Percentiles rank a stretch among this genome's conserved stretches.
These are phyloP conservation scores for Xylariaceae sp. DNA, from an alignment of 2,329 filamentous ascomycete genomes.

Conservation along the genomic window DNA sequence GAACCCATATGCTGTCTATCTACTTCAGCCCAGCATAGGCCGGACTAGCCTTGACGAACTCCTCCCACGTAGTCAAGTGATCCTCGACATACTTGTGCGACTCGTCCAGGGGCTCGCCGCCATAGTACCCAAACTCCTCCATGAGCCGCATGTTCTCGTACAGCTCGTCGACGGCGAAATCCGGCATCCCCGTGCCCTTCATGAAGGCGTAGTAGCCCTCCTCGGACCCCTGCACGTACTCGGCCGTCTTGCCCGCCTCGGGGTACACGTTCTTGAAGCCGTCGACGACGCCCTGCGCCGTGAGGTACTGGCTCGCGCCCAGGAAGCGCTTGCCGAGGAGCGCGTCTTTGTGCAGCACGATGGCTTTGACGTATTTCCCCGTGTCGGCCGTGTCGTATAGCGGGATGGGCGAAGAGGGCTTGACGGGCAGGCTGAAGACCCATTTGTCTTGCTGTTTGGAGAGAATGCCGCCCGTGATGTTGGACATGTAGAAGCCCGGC, in stretches of 20 bases:
- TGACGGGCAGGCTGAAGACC: conserved; percentile 31
- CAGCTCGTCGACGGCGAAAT: conserved; percentile 42
- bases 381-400: conserved; percentile 33
- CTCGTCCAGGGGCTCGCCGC: conserved; percentile 37
- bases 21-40: conserved; percentile 34
- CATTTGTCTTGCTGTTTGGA: conserved; percentile 29
- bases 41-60: conserved; percentile 31
- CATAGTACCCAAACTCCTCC: conserved; percentile 48
- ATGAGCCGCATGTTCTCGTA: conserved; percentile 49
- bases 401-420: conserved; percentile 30
- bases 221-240: conserved; percentile 32
- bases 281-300: conserved; percentile 34
- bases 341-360: conserved; percentile 31
- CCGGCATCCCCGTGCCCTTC: conserved; percentile 32
- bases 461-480: conserved; percentile 33
- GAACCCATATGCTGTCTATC: too few species aligned
- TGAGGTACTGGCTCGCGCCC: conserved; percentile 39
- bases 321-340: conserved; percentile 39
- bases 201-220: conserved; percentile 37
- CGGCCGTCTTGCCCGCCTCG: conserved; percentile 35
- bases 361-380: conserved; percentile 36
- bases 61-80: conserved; percentile 38
- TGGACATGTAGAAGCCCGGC: conserved; percentile 51
- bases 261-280: conserved; percentile 35
- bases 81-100: conserved; percentile 34